Evolutionary conservation across 805 yeast species (phyloP), one percentile per base, ranked within the genome.

Genomic region (Saccharomycopsis sp.): DNA sequence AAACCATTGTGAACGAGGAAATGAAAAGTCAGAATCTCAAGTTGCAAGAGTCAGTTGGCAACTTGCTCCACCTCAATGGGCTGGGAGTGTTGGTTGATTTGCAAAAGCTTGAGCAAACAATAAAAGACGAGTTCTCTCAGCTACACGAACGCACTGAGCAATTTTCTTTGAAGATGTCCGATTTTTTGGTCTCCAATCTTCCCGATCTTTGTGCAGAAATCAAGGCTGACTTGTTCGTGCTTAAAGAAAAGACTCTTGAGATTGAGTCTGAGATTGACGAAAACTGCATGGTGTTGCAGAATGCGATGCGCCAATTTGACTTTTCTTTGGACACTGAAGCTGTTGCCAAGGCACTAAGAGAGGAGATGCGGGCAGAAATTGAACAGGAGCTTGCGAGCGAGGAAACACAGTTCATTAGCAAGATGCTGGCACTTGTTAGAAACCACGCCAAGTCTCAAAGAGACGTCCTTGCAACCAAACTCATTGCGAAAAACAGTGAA

Each of bases 331-430:
- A 17, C 21, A 12, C 12, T 4, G 21, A 25, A 13, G 17, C n/a
- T 17, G 17, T 36, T 19, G n/a, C 5, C 15, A 19, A 19, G 10
- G 16, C n/a, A 10, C 21, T 40, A 25, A n/a, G 4, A 4, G 21
- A 39, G 13, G 43, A 43, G 20, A 35, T 29, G 13, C 41, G 41
- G 4, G 37, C 44, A 6, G 46, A 45, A 16, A 41, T 56, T 17
- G 42, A 51, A 10, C 34, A 38, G 2, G 34, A 42, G 10, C 32
- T 56, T 4, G 40, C 35, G 20, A 49, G 48, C 1, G 46, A 54
- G 31, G 45, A 40, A 8, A 19, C 38, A 15, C 42, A 38, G 13
- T 38, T 56, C n/a, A 37, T 35, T 5, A 34, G 30, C 2, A 36
- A 41, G 22, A 30, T 45, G 18, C 20, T 34, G 10, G 17, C 17